phyloP scores from a whole-genome alignment of 495 filamentous ascomycete genomes.

The Xylaria bambusicola region DNA sequence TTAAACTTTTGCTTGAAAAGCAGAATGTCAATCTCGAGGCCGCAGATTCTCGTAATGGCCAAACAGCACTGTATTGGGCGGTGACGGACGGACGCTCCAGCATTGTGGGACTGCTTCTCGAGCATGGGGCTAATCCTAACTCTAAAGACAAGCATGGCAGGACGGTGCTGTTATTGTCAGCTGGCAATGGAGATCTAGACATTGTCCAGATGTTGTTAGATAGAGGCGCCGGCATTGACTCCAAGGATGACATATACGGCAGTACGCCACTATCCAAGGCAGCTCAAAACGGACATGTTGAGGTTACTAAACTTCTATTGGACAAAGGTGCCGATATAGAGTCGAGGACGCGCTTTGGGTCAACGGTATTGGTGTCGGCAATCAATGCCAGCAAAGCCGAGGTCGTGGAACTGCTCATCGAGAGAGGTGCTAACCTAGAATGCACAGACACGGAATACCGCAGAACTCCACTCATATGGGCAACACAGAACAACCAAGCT shows the following conservation, averaged over 20 bases:
- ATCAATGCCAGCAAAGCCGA: too few relatives aligned
- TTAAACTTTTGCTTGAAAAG: slow-evolving; percentile 21
- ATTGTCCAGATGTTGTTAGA: not conserved
- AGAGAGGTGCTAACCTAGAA: too few relatives aligned
- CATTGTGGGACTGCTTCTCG: not conserved
- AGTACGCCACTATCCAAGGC: not conserved
- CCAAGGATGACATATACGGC: not conserved
- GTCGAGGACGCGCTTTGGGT: slow-evolving; percentile 19
- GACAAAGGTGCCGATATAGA: slow-evolving; percentile 5
- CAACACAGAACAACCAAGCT: too few relatives aligned
- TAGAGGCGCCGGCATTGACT: not conserved
- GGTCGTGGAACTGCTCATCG: too few relatives aligned
- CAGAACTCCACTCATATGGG: too few relatives aligned
- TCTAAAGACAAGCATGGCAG: slow-evolving; percentile 13
- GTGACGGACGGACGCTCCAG: not conserved
- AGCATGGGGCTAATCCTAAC: slow-evolving; percentile 3
- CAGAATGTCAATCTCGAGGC: slow-evolving; percentile 6
- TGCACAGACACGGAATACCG: too few relatives aligned
- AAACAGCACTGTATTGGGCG: not conserved
- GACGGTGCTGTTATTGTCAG: not conserved
- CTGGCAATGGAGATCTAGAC: not conserved
- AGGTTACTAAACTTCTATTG: not conserved
- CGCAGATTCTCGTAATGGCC: not conserved
- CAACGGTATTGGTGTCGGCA: too few relatives aligned
- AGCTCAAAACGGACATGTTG: not conserved